phyloP scores from a whole-genome alignment of 495 filamentous ascomycete genomes.

The Cercophora sp. region DNA sequence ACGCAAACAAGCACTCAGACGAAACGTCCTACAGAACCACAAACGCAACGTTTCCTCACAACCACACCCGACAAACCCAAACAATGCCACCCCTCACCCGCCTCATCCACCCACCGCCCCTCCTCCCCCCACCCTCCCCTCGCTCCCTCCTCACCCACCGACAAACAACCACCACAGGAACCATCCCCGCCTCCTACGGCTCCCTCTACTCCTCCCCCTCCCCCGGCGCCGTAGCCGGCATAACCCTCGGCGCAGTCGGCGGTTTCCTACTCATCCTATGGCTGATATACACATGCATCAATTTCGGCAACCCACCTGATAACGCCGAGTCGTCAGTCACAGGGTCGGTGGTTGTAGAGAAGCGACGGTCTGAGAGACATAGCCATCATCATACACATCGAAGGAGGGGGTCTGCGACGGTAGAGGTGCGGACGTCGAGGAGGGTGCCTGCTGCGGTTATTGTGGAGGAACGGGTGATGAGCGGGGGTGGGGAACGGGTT shows the following conservation, averaged over 20 bases:
- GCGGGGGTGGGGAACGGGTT: constrained; percentile 26
- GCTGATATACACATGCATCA: constrained; percentile 66
- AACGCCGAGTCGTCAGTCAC: constrained; percentile 22
- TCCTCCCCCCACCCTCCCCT: neutral
- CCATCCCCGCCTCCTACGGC: constrained; percentile 67
- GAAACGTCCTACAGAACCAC: no score
- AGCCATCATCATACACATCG: constrained; percentile 17
- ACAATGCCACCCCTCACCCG: neutral
- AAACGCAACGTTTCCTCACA: no score
- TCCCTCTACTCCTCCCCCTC: constrained; percentile 53
- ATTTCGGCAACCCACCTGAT: constrained; percentile 35
- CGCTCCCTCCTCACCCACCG: neutral
- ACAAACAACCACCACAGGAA: constrained; percentile 11
- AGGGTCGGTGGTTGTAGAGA: constrained; percentile 32
- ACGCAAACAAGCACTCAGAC: no score
- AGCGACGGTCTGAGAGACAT: constrained; percentile 19
- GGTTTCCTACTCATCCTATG: constrained; percentile 76
- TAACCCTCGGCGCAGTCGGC: constrained; percentile 76
- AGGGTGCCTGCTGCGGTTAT: constrained; percentile 20
- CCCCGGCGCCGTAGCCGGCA: constrained; percentile 75
- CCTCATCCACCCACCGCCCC: neutral
- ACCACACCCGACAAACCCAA: neutral
- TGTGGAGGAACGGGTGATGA: constrained; percentile 25
- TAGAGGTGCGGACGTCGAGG: constrained; percentile 27
- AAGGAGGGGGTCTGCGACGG: neutral